Base-by-base conservation (phyloP, 768 basidiomycete genomes). In the Hericium alpestre region DNA sequence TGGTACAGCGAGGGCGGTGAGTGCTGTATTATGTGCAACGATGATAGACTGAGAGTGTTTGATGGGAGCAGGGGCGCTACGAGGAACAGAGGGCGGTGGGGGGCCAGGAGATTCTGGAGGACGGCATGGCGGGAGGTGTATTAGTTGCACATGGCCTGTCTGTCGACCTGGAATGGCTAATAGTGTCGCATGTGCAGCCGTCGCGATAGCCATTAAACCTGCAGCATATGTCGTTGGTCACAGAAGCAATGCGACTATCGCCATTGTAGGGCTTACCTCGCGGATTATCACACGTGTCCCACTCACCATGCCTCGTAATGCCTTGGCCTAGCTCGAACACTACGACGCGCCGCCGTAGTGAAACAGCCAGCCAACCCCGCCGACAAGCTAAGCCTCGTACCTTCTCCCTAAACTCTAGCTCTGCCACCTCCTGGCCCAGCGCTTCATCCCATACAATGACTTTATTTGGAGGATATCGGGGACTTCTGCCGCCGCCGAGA, bases 391-490 rank as follows among this genome's bases (percentile, higher is more conserved):
- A 69, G 0, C 90, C 90, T 57, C 87, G 77, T 1, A 92, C 90
- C 57, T 78, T 76, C 71, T 93, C 92, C 64, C 87, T 78, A 66
- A 95, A 94, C 71, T 93, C 91, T 58, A 94, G 78, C 68, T 93
- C 90, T 39, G 88, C 90, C 51, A 91, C 86, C 67, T 93, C 88
- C 59, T 74, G 73, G n/a, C 81, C 81, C 3, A 79, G 71, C 3
- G 77, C 79, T 71, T 91, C 91, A 69, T 94, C 87, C 90, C 90
- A 94, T 54, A 95, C 69, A 61, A 94, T 77, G 55, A 93, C 88
- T 73, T 95, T 94, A 72, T 94, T 94, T 27, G 87, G 88, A 27
- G 93, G 88, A 71, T 93, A 94, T 10, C 86, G 79, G 32, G 92
- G 92, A 68, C 88, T 92, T 55, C 84, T 79, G 40, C 92, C 90